Evolutionary conservation across 257 asterid genomes (phyloP).

Genomic region (Forsythia viridissima): DNA sequence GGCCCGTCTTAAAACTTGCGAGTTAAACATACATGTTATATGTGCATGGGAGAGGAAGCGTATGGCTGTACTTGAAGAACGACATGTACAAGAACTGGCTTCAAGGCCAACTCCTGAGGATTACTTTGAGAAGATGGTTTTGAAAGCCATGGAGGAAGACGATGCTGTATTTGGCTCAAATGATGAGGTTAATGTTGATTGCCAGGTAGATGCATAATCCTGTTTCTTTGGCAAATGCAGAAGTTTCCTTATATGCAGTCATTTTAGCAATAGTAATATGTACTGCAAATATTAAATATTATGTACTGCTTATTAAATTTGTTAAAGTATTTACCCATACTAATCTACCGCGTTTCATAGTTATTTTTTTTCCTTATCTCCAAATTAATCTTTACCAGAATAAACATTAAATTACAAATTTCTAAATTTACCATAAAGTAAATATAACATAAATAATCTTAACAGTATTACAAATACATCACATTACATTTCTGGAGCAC

Average conservation of each 20-base stretch:
- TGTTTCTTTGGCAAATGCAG: not conserved
- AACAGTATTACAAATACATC: no score
- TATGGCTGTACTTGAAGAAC: slow-evolving; percentile 74
- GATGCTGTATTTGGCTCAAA: slow-evolving; percentile 81
- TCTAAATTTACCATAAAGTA: no score
- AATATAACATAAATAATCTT: no score
- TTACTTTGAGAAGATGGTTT: slow-evolving; percentile 72
- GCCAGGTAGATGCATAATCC: slow-evolving; percentile 47
- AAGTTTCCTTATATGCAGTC: slow-evolving; percentile 40
- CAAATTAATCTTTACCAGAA: no score
- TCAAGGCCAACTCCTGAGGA: slow-evolving; percentile 59
- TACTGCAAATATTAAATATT: no score
- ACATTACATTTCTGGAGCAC: slow-evolving; percentile 78
- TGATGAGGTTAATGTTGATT: slow-evolving; percentile 77
- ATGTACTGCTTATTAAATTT: no score
- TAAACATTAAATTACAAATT: no score
- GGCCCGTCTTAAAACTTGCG: no score
- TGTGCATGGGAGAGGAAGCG: slow-evolving; percentile 72
- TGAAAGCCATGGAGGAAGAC: slow-evolving; percentile 90
- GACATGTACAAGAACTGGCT: slow-evolving; percentile 74
- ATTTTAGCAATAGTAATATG: no score
- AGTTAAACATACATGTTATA: slow-evolving; percentile 37
- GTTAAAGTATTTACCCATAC: no score
- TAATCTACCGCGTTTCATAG: no score
- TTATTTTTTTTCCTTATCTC: no score